These are phyloP conservation scores for Kuraishia borneana DNA, from an alignment of 805 yeast genomes.

Conservation along the genomic window DNA sequence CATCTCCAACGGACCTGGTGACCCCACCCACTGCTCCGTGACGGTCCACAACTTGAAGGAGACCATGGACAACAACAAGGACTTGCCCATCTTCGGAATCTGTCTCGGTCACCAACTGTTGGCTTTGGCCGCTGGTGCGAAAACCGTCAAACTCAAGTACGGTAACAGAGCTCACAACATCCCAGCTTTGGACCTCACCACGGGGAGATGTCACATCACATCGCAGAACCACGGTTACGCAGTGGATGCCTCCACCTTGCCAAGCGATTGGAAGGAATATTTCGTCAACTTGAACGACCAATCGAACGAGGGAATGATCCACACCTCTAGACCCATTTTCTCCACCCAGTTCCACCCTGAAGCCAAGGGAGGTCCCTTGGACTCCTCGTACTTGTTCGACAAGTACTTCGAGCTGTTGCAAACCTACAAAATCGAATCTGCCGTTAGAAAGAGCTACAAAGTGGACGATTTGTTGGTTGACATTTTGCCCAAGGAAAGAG, in stretches of 20 bases:
- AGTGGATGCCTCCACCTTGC: conserved; percentile 73
- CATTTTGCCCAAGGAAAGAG: conserved; percentile 57
- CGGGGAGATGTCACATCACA: conserved; percentile 95
- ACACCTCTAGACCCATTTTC: conserved; percentile 76
- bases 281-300: conserved; percentile 91
- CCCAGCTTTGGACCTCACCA: conserved; percentile 82
- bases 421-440: conserved; percentile 35
- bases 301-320: conserved; percentile 97
- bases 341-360: conserved; percentile 99
- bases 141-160: conserved; percentile 84
- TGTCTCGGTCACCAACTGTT: conserved; percentile 96
- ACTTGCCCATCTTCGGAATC: conserved; percentile 92
- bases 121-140: conserved; percentile 92
- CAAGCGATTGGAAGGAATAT: conserved; percentile 71
- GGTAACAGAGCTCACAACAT: conserved; percentile 99
- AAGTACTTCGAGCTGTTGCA: conserved; percentile 68
- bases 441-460: conserved; percentile 20
- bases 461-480: conserved; percentile 40
- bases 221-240: conserved; percentile 99
- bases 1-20: conserved; percentile 95
- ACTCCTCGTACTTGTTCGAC: conserved; percentile 84
- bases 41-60: conserved; percentile 67
- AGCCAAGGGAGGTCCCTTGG: conserved; percentile 98
- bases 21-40: conserved; percentile 80
- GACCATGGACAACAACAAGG: conserved; percentile 50